A percentile compares a stretch with the other conserved stretches of the same genome.
phyloP scores from a whole-genome alignment of 345 rosid species.

The Noccaea bulbosa region DNA sequence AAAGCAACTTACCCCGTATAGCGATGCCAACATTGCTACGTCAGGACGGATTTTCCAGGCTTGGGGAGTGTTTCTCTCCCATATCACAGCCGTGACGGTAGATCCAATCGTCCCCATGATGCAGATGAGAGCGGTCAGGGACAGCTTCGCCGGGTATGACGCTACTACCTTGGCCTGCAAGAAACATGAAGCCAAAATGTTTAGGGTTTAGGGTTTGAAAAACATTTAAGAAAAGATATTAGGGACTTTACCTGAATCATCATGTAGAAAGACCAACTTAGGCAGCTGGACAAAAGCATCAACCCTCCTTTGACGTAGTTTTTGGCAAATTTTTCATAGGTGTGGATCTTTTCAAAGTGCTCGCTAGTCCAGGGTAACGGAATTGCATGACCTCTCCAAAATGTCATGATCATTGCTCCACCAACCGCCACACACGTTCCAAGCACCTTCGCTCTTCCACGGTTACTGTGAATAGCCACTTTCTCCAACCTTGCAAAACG shows the following conservation, averaged over 20 bases:
- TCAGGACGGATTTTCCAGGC: background rate
- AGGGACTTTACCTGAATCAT: too few relatives aligned
- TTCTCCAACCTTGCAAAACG: constrained; percentile 48
- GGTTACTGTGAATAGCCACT: constrained; percentile 44
- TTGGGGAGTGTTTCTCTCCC: background rate
- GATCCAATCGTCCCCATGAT: background rate
- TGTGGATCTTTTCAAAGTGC: too few relatives aligned
- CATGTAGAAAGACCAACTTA: too few relatives aligned
- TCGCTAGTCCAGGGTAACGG: background rate
- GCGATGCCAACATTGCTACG: background rate
- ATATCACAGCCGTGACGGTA: background rate
- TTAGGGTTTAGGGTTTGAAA: too few relatives aligned
- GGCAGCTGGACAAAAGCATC: too few relatives aligned
- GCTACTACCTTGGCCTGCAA: background rate
- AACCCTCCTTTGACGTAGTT: too few relatives aligned
- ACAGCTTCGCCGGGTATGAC: background rate
- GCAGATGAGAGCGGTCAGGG: background rate
- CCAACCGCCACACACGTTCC: constrained; percentile 50
- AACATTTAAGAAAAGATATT: too few relatives aligned
- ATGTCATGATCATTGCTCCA: constrained; percentile 64
- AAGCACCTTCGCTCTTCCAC: constrained; percentile 48
- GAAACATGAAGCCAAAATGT: background rate
- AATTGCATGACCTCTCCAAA: constrained; percentile 55
- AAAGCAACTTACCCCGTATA: background rate
- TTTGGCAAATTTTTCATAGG: too few relatives aligned